Evolutionary conservation across 306 rosid genomes (phyloP), one percentile per base, ranked within the genome.

Genomic region (Cucumis melo): DNA sequence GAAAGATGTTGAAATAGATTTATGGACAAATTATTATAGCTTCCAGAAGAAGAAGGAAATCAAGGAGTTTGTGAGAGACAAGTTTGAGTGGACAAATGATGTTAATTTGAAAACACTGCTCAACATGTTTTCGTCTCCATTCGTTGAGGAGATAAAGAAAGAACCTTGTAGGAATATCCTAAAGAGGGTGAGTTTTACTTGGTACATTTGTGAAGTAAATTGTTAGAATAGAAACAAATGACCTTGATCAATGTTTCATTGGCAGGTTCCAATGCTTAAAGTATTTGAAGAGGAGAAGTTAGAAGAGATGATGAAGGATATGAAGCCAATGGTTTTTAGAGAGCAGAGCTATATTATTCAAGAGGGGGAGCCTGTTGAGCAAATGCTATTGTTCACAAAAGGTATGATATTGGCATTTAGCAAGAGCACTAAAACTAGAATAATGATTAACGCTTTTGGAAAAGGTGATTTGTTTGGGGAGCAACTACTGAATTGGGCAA

Each of bases 101-200:
- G n/a, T n/a, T n/a, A n/a, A n/a, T n/a, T n/a, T n/a, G n/a, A n/a
- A n/a, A n/a, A n/a, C n/a, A n/a, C n/a, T n/a, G n/a, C n/a, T n/a
- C n/a, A n/a, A n/a, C n/a, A n/a, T n/a, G n/a, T n/a, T n/a, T n/a
- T n/a, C n/a, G n/a, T n/a, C n/a, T n/a, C n/a, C n/a, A n/a, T n/a
- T n/a, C n/a, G n/a, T n/a, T n/a, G n/a, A n/a, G n/a, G n/a, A n/a
- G n/a, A n/a, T 59, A 59, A 92, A 90, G 84, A 84, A 82, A 34
- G 81, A 82, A 78, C 96, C 90, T 44, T 88, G 91, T 79, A 53
- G 86, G 82, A 80, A 48, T 2, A 1, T 27, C 21, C 62, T 10
- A 27, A 27, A 27, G 11, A 36, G 21, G 32, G 57, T 74, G 58
- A 72, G 76, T 72, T 44, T 44, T 71, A 4, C 53, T 15, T 41